Base-by-base conservation (phyloP, 1,284 basidiomycete genomes). In the Cutaneotrichosporon curvatum region DNA sequence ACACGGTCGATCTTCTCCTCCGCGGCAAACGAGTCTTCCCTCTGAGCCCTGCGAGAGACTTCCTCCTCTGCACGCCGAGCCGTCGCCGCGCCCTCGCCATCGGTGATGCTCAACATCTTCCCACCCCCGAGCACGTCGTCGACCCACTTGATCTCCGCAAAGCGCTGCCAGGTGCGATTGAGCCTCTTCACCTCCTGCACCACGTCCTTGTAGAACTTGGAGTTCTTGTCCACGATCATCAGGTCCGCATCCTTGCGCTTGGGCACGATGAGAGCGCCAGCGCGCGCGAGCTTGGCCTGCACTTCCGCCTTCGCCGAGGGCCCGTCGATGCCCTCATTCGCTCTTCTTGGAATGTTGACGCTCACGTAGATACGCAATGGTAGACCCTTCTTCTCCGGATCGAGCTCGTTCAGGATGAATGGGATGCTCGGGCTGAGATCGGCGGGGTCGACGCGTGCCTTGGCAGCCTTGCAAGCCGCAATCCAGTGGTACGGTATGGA, bases 71-170 rank as follows among this genome's bases (percentile, higher is more conserved):
- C 15, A 15, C 11, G 32, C 10, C 42, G 25, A 28, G 28, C 25
- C 14, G 25, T 3, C 28, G 9, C 33, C 14, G 35, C 12, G 10
- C 18, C 8, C 14, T 31, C 25, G 22, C 34, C 35, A 16, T 42
- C 40, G 15, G 48, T 37, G 9, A 40, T 21, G 28, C 25, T 28
- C 33, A 50, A 18, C 35, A 67, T 40, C 43, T 42, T 44, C n/a
- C 46, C 48, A 2, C 42, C 22, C 12, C 30, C 45, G 6, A 60
- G 22, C 40, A 59, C 61, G 18, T 28, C 39, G 18, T 66, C 61
- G 23, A 68, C 61, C 67, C 67, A 70, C 31, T 60, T 55, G 36
- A 63, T 50, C 57, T 68, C 62, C 11, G 47, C 65, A 10, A 66
- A 33, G 20, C 51, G 54, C 51, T 67, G 67, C 53, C 57, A 57